These are phyloP conservation scores for Saussurea involucrata DNA, from an alignment of 129 eudicot species.

Conservation along the genomic window DNA sequence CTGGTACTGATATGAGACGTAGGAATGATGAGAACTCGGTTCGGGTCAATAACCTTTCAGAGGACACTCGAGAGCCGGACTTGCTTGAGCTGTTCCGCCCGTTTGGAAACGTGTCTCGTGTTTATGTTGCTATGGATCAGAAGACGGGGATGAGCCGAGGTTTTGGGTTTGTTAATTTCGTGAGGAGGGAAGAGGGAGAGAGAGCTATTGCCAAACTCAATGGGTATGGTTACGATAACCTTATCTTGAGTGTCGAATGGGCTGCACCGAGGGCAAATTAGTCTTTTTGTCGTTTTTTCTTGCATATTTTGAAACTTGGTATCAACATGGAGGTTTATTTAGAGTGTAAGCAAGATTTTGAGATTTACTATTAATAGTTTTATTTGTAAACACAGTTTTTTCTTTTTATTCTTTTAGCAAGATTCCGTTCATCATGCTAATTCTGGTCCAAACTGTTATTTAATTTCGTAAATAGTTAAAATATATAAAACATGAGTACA, in stretches of 20 bases:
- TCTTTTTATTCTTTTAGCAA: too few species aligned
- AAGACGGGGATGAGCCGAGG: conserved; percentile 88
- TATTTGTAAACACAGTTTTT: too few species aligned
- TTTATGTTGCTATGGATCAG: conserved; percentile 86
- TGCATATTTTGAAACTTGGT: neutral
- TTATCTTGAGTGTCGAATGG: conserved; percentile 89
- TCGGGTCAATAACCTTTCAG: conserved; percentile 76
- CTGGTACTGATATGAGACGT: conserved; percentile 72
- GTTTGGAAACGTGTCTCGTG: conserved; percentile 67
- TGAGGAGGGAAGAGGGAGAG: conserved; percentile 81
- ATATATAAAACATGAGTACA: too few species aligned
- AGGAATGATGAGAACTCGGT: conserved; percentile 90
- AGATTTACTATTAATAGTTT: neutral
- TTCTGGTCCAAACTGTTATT: too few species aligned
- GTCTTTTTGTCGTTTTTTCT: neutral
- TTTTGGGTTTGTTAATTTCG: conserved; percentile 81
- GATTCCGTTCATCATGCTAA: too few species aligned
- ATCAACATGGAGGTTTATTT: neutral
- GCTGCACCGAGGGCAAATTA: conserved; percentile 63
- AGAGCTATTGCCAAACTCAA: conserved; percentile 75
- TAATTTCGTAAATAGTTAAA: too few species aligned
- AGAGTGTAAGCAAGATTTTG: neutral
- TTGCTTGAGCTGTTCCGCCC: conserved; percentile 72
- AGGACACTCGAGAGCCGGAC: conserved; percentile 85
- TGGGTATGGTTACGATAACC: conserved; percentile 88